Percentiles rank a stretch among this genome's conserved stretches.
Evolutionary conservation across 305 asterid genomes (phyloP).

Genomic region (Striga hermonthica): DNA sequence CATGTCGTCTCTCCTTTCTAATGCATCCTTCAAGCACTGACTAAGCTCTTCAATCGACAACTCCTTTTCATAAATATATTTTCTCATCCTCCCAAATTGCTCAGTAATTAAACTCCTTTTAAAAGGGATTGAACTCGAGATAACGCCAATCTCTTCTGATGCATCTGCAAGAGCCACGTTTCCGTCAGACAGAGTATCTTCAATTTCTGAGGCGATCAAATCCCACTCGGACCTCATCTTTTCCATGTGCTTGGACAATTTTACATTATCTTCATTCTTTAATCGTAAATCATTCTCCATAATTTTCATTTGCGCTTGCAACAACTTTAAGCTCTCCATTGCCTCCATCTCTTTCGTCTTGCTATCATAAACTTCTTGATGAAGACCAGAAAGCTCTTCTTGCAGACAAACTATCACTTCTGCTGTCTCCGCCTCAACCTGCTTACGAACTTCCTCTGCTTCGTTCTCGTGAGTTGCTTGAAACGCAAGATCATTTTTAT

Average conservation of each 20-base stretch:
- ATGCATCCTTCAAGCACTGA: constrained; percentile 68
- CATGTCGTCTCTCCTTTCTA: constrained; percentile 60
- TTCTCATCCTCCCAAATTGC: constrained; percentile 67
- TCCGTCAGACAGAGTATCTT: constrained; percentile 65
- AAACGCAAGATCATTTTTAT: constrained; percentile 57
- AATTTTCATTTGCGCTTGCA: constrained; percentile 48
- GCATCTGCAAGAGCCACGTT: constrained; percentile 65
- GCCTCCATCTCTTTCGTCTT: constrained; percentile 64
- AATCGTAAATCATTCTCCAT: constrained; percentile 46
- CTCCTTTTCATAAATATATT: constrained; percentile 63
- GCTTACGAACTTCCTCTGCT: constrained; percentile 80
- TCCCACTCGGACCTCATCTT: constrained; percentile 56
- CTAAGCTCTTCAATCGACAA: constrained; percentile 62
- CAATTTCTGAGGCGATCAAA: constrained; percentile 56
- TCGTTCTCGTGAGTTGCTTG: constrained; percentile 67
- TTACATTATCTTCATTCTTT: constrained; percentile 51
- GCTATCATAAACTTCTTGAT: constrained; percentile 68
- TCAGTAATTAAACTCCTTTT: constrained; percentile 54
- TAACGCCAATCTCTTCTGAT: constrained; percentile 52
- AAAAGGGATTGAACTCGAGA: constrained; percentile 50
- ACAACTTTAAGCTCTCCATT: constrained; percentile 41
- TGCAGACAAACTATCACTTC: constrained; percentile 97
- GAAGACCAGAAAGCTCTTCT: constrained; percentile 83
- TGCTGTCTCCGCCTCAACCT: constrained; percentile 97
- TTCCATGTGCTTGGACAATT: constrained; percentile 47